Evolutionary conservation across 768 basidiomycete genomes (phyloP).

Genomic region (Daedalea quercina): DNA sequence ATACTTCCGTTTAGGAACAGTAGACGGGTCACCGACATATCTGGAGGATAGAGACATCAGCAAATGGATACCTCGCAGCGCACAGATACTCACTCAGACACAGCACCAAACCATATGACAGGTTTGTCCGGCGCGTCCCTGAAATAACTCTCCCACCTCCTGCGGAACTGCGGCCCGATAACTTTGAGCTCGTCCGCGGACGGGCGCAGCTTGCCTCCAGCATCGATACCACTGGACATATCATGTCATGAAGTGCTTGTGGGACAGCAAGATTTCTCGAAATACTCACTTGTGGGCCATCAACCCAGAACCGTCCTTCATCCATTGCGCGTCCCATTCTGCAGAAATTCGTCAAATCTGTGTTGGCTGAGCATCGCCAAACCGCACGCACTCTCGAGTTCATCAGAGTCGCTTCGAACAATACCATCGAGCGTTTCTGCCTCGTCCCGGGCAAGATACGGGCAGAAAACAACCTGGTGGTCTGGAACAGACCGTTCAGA

Average conservation of each 20-base stretch:
- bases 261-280: background rate
- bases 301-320: constrained; percentile 36
- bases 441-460: constrained; percentile 37
- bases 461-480: constrained; percentile 23
- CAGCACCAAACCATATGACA: constrained; percentile 35
- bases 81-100: constrained; percentile 32
- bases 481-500: constrained; percentile 11
- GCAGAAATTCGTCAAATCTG: background rate
- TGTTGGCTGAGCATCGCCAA: background rate
- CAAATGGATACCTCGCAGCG: too few species aligned
- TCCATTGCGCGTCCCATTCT: constrained; percentile 31
- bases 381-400: constrained; percentile 31
- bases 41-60: constrained; percentile 12
- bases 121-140: constrained; percentile 48
- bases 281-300: constrained; percentile 46
- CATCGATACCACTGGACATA: constrained; percentile 39
- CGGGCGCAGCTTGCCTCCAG: constrained; percentile 52
- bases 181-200: constrained; percentile 40
- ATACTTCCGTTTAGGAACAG: constrained; percentile 19
- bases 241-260: background rate
- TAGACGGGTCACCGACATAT: constrained; percentile 15
- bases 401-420: constrained; percentile 32
- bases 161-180: constrained; percentile 40
- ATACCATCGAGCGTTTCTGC: constrained; percentile 44
- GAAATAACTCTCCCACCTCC: constrained; percentile 45